Base-by-base conservation (phyloP, 768 basidiomycete genomes). In the Multifurca ochricompacta region DNA sequence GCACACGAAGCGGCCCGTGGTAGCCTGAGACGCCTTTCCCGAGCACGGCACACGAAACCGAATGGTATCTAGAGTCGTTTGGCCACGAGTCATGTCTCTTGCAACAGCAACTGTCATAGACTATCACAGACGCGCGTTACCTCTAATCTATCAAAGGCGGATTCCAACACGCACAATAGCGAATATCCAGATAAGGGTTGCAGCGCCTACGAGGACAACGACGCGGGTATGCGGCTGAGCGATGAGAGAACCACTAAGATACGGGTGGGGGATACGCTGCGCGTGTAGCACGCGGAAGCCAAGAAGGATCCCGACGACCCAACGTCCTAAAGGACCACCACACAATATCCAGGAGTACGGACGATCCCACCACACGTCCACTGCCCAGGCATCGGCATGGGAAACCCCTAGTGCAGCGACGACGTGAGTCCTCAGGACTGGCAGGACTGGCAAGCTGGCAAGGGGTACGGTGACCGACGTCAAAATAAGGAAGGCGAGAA, bases 251-350 rank as follows among this genome's bases (percentile, higher is more conserved):
- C 61, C 62, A 10, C 27, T 48, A 8, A 62, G 37, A 53, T 54
- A 49, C 25, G 48, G 32, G 19, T 31, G 42, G n/a, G 34, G 45
- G 30, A 28, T 31, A 39, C 59, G 59, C 25, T 25, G 48, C 9
- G 41, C 43, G 34, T 47, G 43, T 8, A 63, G 58, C 14, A 41
- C 37, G n/a, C 36, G 52, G 40, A 57, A 60, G 1, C 62, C 62
- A 6, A 63, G 54, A 0, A 63, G 14, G 21, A 53, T 51, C 11
- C 62, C 62, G 18, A 60, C 21, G 19, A 53, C 30, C 51, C 59
- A 63, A 35, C 59, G 61, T 39, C 62, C 62, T 4, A 49, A 44
- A 19, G 62, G 62, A 1, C 62, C 62, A 6, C 62, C 62, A 23
- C 44, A 59, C 19, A 63, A 27, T 32, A 63, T 30, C 62, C 62